Evolutionary conservation across 2,329 filamentous ascomycete species (phyloP).

Genomic region (Colletotrichum paranaense): DNA sequence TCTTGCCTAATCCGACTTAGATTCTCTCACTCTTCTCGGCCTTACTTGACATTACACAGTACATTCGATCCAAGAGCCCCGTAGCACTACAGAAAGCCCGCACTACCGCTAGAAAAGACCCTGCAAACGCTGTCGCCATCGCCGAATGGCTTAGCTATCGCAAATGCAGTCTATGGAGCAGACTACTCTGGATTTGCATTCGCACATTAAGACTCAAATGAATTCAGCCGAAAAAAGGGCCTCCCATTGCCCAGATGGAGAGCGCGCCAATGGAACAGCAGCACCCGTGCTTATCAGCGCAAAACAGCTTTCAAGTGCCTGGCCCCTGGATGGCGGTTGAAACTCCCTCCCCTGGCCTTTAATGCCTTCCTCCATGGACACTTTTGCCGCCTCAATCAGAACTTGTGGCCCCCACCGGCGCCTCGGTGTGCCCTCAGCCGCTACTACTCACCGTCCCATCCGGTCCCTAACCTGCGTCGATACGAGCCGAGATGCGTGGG

Average conservation of each 20-base stretch:
- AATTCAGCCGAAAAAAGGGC: too few relatives aligned
- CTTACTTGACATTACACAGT: background rate
- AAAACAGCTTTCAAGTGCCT: too few relatives aligned
- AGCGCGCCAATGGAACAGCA: background rate
- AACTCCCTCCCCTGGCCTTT: background rate
- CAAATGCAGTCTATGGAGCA: background rate
- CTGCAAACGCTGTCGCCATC: constrained; percentile 12
- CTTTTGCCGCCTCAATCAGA: constrained; percentile 28
- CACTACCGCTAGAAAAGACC: background rate
- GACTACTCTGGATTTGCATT: too few relatives aligned
- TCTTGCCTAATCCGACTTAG: constrained; percentile 20
- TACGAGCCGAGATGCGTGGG: constrained; percentile 16
- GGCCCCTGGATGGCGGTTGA: background rate
- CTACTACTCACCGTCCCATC: constrained; percentile 2
- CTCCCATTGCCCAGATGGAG: background rate
- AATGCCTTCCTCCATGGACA: background rate
- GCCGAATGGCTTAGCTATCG: constrained; percentile 8
- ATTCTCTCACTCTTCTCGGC: constrained; percentile 23
- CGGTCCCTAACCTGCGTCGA: constrained; percentile 22
- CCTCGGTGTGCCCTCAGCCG: constrained; percentile 10
- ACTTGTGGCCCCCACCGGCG: background rate
- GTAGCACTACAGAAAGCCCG: background rate
- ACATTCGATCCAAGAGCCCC: constrained; percentile 13
- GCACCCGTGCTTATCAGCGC: background rate
- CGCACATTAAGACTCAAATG: too few relatives aligned